Base-by-base conservation (phyloP, 1,284 basidiomycete species). In the Irpex sp. region DNA sequence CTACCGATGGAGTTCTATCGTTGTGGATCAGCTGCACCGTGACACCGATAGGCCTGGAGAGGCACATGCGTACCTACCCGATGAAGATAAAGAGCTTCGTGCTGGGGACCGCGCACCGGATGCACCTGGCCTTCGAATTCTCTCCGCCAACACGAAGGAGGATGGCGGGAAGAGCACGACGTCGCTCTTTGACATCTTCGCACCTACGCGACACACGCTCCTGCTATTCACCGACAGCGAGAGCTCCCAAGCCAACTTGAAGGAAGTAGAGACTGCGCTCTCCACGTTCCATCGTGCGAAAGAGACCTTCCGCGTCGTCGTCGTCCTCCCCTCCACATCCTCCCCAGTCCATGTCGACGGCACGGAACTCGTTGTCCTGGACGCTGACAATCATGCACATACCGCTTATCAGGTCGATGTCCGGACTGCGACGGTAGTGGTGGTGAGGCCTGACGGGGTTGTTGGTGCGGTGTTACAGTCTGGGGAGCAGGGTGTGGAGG, bases 21-120 rank as follows among this genome's bases (percentile, higher is more conserved):
- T 77, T 1, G 2, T 73, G 11, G 75, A 78, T 56, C 70, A 71
- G 9, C 61, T 60, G 2, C 44, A 49, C 9, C 49, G 38, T 3
- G 67, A 56, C 34, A 56, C 61, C 3, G 21, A 56, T 66, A 31
- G 44, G 63, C 31, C 61, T 26, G 26, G 26, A 26, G 26, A 65
- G 40, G 64, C 44, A 54, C n/a, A 62, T 65, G 8, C 60, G 13
- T 62, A 56, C 17, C 37, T 57, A 1, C 59, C 62, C 26, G 58
- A 62, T 1, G 59, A 48, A 13, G 54, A 51, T 9, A 60, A 61
- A 11, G 55, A 52, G 40, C 34, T 81, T 15, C 52, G 63, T 2
- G 71, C 66, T 19, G 73, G 72, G 2, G 72, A 74, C 60, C 57
- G 73, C 9, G 73, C 72, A 26, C 80, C 79, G 1, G 78, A 81